Percentiles rank a stretch among this genome's conserved stretches.
phyloP scores from a whole-genome alignment of 1,284 basidiomycete genomes.

The Leccinum subatratum region DNA sequence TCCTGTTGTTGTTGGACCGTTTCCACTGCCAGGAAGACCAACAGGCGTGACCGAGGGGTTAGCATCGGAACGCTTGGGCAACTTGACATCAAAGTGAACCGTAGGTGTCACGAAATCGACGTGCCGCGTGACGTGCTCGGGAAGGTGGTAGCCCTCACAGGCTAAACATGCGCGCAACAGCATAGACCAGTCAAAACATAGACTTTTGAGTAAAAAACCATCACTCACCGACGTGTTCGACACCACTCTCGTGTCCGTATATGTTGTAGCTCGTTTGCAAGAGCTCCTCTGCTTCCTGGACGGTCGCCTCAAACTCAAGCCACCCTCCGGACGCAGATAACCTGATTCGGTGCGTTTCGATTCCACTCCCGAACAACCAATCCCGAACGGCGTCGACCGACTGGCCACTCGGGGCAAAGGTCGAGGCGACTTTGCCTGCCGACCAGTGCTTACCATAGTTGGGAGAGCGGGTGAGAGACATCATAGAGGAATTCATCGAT shows the following conservation, averaged over 20 bases:
- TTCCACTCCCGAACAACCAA: conserved; percentile 39
- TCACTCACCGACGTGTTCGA: conserved; percentile 28
- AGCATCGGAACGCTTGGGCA: conserved; percentile 20
- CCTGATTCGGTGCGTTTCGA: conserved; percentile 33
- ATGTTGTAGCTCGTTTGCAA: conserved; percentile 42
- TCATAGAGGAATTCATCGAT: conserved; percentile 39
- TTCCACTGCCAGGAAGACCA: conserved; percentile 31
- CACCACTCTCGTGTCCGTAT: conserved; percentile 38
- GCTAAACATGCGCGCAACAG: conserved; percentile 24
- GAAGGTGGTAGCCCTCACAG: conserved; percentile 45
- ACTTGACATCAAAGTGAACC: conserved; percentile 37
- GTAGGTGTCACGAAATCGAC: conserved; percentile 47
- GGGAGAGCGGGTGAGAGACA: conserved; percentile 43
- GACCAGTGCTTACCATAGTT: conserved; percentile 49
- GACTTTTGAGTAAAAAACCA: background rate
- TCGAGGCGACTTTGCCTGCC: conserved; percentile 35
- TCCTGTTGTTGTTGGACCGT: conserved; percentile 37
- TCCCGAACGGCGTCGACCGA: conserved; percentile 36
- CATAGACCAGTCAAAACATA: background rate
- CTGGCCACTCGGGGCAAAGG: conserved; percentile 39
- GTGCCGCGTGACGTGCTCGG: conserved; percentile 38
- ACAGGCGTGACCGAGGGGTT: conserved; percentile 9
- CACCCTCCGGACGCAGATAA: conserved; percentile 36
- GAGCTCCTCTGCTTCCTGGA: conserved; percentile 43
- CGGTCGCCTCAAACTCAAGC: conserved; percentile 41